Percentiles rank a stretch among this genome's conserved stretches.
Conservation (phyloP, 495 filamentous ascomycete species). For the Penicillium bialowiezense region DNA sequence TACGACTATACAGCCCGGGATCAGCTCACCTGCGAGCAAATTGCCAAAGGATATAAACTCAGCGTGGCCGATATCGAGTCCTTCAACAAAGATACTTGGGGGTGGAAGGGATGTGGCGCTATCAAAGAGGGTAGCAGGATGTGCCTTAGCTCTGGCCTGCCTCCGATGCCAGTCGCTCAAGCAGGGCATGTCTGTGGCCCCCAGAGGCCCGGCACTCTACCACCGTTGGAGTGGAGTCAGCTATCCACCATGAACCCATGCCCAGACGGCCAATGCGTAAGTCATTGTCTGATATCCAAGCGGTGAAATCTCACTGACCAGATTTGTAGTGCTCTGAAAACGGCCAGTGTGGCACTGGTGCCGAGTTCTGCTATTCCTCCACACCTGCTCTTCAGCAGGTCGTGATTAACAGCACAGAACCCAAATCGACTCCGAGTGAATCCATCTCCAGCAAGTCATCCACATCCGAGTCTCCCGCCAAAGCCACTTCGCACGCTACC, state of each 20-base stretch:
- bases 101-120: conserved; percentile 12
- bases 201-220: conserved; percentile 15
- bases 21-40: neutral
- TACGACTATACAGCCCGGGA: neutral
- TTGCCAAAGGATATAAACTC: conserved; percentile 6
- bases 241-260: conserved; percentile 16
- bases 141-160: conserved; percentile 8
- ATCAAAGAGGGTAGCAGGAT: conserved; percentile 9
- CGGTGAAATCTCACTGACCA: neutral
- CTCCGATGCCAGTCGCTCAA: conserved; percentile 17
- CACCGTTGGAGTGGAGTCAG: conserved; percentile 1
- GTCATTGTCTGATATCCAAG: neutral
- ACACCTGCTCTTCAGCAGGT: neutral
- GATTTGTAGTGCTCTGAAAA: conserved; percentile 1
- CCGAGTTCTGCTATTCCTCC: conserved; percentile 8
- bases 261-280: conserved; percentile 14
- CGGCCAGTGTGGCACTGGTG: conserved; percentile 9
- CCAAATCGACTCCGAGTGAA: too few species aligned
- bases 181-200: conserved; percentile 16
- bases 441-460: too few species aligned
- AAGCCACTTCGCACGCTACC: neutral
- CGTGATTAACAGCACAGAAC: neutral
- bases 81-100: conserved; percentile 8
- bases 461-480: too few species aligned
- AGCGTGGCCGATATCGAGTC: conserved; percentile 11